These are phyloP conservation scores for Verticillium dahliae DNA, from an alignment of 2,329 filamentous ascomycete genomes.

Conservation along the genomic window DNA sequence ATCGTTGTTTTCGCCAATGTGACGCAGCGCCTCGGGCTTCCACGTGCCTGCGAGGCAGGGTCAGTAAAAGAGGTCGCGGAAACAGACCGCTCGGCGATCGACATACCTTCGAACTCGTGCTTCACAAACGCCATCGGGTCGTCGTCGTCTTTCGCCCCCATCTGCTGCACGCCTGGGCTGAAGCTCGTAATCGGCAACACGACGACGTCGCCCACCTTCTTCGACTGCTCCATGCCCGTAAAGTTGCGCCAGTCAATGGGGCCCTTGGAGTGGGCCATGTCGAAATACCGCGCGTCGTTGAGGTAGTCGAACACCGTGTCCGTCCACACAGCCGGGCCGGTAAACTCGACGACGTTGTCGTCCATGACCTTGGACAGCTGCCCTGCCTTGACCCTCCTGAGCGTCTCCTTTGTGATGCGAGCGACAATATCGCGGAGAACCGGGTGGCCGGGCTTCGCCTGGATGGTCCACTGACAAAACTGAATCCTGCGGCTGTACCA, in stretches of 20 bases:
- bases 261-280: constrained; percentile 62
- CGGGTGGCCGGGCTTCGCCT: constrained; percentile 89
- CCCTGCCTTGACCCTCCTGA: constrained; percentile 64
- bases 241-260: constrained; percentile 85
- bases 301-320: constrained; percentile 89
- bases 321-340: constrained; percentile 91
- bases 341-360: constrained; percentile 85
- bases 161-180: constrained; percentile 88
- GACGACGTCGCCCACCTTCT: constrained; percentile 88
- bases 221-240: constrained; percentile 74
- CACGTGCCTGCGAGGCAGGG: constrained; percentile 51
- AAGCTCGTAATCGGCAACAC: constrained; percentile 96
- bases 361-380: constrained; percentile 50
- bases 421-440: constrained; percentile 82
- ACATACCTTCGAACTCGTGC: constrained; percentile 87
- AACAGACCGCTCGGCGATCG: constrained; percentile 1
- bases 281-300: constrained; percentile 85
- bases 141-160: constrained; percentile 82
- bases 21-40: constrained; percentile 67
- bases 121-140: constrained; percentile 97
- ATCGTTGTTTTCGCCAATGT: constrained; percentile 50
- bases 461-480: constrained; percentile 99
- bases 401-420: constrained; percentile 75
- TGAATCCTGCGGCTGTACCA: constrained; percentile 97
- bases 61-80: neutral